phyloP scores from a whole-genome alignment of 2,329 filamentous ascomycete genomes.

The Monosporascus sp. region DNA sequence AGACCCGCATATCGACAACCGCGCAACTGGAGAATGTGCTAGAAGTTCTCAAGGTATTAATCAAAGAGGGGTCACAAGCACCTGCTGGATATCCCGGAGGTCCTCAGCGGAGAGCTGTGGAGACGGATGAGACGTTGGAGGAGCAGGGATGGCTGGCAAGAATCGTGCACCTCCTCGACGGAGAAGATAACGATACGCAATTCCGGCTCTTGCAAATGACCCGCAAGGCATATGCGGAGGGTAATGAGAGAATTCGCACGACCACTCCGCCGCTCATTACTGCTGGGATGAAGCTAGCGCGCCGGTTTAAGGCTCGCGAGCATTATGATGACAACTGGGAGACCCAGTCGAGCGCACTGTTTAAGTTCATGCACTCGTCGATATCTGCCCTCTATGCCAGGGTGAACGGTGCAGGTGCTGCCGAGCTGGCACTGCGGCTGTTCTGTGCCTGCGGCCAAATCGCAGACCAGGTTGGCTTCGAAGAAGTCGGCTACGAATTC shows the following conservation, averaged over 20 bases:
- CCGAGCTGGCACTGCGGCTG: conserved; percentile 81
- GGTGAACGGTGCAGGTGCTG: conserved; percentile 69
- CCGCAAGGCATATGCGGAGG: conserved; percentile 80
- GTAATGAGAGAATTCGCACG: conserved; percentile 92
- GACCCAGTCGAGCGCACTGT: conserved; percentile 66
- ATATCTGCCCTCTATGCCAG: conserved; percentile 83
- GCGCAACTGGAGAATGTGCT: conserved; percentile 84
- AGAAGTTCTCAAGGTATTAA: conserved; percentile 81
- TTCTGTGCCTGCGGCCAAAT: conserved; percentile 92
- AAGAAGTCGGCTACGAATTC: conserved; percentile 96
- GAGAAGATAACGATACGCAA: conserved; percentile 84
- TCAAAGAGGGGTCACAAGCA: conserved; percentile 84
- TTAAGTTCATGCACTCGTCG: conserved; percentile 91
- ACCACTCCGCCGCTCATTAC: conserved; percentile 92
- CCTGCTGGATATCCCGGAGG: conserved; percentile 80
- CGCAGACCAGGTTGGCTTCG: conserved; percentile 83
- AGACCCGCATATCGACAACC: conserved; percentile 70
- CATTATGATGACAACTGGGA: conserved; percentile 67
- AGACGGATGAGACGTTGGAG: conserved; percentile 96
- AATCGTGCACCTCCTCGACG: conserved; percentile 81
- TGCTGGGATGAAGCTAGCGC: conserved; percentile 80
- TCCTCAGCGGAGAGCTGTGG: conserved; percentile 66
- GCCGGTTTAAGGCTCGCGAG: conserved; percentile 83
- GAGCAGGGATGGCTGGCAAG: conserved; percentile 96
- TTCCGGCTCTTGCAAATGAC: conserved; percentile 88